Percentiles rank a stretch among this genome's conserved stretches.
phyloP scores from a whole-genome alignment of 2,329 filamentous ascomycete genomes.

The Neofusicoccum kwambonambiense region DNA sequence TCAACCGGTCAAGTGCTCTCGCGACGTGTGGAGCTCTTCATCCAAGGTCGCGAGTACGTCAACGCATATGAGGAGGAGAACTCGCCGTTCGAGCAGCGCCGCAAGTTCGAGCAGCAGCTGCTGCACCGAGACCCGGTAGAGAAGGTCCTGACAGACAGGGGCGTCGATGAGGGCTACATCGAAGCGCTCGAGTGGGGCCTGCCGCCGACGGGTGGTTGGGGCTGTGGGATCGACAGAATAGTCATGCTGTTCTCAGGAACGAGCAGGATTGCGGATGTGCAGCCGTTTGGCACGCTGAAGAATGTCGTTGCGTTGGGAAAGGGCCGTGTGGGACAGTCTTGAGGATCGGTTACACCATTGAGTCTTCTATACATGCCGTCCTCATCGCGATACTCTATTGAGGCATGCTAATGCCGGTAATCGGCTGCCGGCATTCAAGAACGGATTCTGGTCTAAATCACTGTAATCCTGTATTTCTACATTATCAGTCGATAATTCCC shows the following conservation, averaged over 20 bases:
- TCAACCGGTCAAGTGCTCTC: slow-evolving; percentile 68
- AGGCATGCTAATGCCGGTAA: no score
- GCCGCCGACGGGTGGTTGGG: slow-evolving; percentile 97
- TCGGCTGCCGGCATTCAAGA: no score
- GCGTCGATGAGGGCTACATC: slow-evolving; percentile 77
- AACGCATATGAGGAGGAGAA: slow-evolving; percentile 99
- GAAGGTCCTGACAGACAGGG: slow-evolving; percentile 42
- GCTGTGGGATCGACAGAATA: slow-evolving; percentile 85
- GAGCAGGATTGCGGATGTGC: slow-evolving; percentile 77
- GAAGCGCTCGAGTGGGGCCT: slow-evolving; percentile 82
- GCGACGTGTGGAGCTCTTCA: slow-evolving; percentile 81
- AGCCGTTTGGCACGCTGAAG: slow-evolving; percentile 83
- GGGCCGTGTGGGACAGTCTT: slow-evolving; percentile 1
- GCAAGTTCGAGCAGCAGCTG: slow-evolving; percentile 71
- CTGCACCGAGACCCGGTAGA: slow-evolving; percentile 34
- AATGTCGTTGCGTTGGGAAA: slow-evolving; percentile 47
- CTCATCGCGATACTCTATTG: no score
- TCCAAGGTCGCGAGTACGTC: slow-evolving; percentile 75
- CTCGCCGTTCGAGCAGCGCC: slow-evolving; percentile 78
- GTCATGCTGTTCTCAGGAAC: slow-evolving; percentile 86
- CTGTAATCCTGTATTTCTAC: no score
- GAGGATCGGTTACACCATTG: not conserved
- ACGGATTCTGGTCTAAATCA: no score
- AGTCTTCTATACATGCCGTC: no score
- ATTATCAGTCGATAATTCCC: no score